Percentiles rank a stretch among this genome's conserved stretches.
Conservation (phyloP, 2,329 filamentous ascomycete species). For the Exophiala lecanii-corni region DNA sequence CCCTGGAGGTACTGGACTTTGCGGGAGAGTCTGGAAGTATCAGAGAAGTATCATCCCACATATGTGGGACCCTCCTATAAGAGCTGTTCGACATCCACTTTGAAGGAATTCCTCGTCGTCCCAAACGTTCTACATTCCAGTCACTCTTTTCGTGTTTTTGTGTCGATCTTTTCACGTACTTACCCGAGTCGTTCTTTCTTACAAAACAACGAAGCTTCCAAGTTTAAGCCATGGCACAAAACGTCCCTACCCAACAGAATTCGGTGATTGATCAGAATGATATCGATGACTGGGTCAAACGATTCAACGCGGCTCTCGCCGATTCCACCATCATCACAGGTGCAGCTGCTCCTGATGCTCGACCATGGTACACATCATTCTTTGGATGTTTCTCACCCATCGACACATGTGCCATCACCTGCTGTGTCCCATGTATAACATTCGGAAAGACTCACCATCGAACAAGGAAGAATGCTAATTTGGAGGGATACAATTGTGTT, state of each 20-base stretch:
- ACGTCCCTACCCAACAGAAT: constrained; percentile 2
- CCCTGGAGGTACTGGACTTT: too few species aligned
- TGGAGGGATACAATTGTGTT: constrained; percentile 27
- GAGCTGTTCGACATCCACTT: neutral
- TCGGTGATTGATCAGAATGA: constrained; percentile 13
- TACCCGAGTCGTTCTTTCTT: constrained; percentile 26
- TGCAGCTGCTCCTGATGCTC: constrained; percentile 11
- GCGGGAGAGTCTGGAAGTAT: too few species aligned
- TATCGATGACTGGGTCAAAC: constrained; percentile 15
- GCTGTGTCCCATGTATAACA: constrained; percentile 30
- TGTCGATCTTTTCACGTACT: neutral
- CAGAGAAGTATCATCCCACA: too few species aligned
- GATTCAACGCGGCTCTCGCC: constrained; percentile 18
- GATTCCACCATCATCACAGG: constrained; percentile 12
- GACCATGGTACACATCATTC: constrained; percentile 29
- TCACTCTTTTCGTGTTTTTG: neutral
- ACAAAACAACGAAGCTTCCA: neutral
- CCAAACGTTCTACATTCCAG: neutral
- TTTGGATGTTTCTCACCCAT: constrained; percentile 31
- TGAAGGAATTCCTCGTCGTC: neutral
- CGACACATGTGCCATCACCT: constrained; percentile 30
- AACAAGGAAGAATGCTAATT: constrained; percentile 28
- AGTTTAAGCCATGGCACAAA: constrained; percentile 5
- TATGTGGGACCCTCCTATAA: too few species aligned
- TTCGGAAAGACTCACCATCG: constrained; percentile 30